These are phyloP conservation scores for Dendrostoma leiphaemia DNA, from an alignment of 2,329 filamentous ascomycete genomes.

Conservation along the genomic window DNA sequence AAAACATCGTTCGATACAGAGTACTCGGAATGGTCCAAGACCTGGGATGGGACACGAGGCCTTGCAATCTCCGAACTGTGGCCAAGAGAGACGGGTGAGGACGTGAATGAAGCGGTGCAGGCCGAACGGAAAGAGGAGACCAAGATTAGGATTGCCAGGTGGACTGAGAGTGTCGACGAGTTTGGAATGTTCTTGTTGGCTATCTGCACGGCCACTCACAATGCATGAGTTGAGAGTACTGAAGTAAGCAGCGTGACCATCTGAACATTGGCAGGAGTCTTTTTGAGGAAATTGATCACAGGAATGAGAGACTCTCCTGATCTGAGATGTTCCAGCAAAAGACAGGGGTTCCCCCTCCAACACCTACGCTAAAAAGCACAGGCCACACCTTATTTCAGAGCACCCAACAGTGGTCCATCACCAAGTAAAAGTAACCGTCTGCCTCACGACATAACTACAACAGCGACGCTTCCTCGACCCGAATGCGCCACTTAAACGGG, in stretches of 20 bases:
- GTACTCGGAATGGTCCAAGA: not conserved
- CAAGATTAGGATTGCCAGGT: not conserved
- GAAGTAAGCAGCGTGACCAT: too few relatives aligned
- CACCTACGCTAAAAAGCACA: constrained; percentile 11
- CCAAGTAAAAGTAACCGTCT: not conserved
- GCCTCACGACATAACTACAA: not conserved
- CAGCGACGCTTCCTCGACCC: not conserved
- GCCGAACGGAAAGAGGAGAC: not conserved
- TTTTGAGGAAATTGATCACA: too few relatives aligned
- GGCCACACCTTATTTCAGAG: constrained; percentile 14
- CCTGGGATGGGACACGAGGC: not conserved
- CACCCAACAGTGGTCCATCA: too few relatives aligned
- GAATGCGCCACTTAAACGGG: not conserved
- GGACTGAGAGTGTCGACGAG: not conserved
- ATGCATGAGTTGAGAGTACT: not conserved
- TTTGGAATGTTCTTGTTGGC: constrained; percentile 7
- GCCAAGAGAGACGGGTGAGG: not conserved
- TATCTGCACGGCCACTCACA: not conserved
- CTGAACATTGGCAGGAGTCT: too few relatives aligned
- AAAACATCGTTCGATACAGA: not conserved
- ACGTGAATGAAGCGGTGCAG: not conserved
- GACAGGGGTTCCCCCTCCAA: too few relatives aligned
- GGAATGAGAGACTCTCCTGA: too few relatives aligned
- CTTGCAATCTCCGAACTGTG: not conserved
- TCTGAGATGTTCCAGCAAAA: too few relatives aligned